Conservation (phyloP, 2,329 filamentous ascomycete species). For the Bipolaris oryzae region DNA sequence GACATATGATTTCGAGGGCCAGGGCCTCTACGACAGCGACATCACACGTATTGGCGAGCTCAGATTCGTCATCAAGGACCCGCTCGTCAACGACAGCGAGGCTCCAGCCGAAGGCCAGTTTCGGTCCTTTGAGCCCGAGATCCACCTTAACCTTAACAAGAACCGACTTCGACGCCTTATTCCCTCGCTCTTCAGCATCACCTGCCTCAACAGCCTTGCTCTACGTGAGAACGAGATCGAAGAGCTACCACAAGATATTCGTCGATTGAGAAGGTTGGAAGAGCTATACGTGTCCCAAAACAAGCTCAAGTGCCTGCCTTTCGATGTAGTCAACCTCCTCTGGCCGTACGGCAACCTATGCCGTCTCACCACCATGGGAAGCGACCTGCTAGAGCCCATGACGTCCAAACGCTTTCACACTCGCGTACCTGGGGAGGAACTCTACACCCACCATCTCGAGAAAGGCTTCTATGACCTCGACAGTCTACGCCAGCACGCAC, state of each 20-base stretch:
- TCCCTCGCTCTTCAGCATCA: conserved; percentile 34
- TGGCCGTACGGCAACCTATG: conserved; percentile 21
- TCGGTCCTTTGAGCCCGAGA: conserved; percentile 37
- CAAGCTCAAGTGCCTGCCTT: conserved; percentile 31
- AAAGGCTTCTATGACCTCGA: conserved; percentile 6
- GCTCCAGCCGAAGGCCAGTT: conserved; percentile 38
- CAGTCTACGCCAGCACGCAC: conserved; percentile 5
- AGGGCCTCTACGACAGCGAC: conserved; percentile 27
- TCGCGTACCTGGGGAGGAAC: neutral
- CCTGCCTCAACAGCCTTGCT: conserved; percentile 33
- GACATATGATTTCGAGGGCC: conserved; percentile 22
- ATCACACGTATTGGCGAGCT: conserved; percentile 34
- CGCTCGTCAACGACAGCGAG: conserved; percentile 31
- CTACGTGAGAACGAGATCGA: conserved; percentile 34
- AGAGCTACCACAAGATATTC: conserved; percentile 37
- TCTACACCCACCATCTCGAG: neutral
- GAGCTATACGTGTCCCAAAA: conserved; percentile 34
- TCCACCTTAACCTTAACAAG: conserved; percentile 29
- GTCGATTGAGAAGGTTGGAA: conserved; percentile 25
- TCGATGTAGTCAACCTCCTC: conserved; percentile 32
- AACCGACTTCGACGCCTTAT: conserved; percentile 31
- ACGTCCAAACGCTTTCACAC: conserved; percentile 3
- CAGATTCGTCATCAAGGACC: conserved; percentile 32
- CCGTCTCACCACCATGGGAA: conserved; percentile 22
- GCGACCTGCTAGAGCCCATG: conserved; percentile 25